Conservation (phyloP, 2,329 filamentous ascomycete genomes). For the Penicillium sp. region DNA sequence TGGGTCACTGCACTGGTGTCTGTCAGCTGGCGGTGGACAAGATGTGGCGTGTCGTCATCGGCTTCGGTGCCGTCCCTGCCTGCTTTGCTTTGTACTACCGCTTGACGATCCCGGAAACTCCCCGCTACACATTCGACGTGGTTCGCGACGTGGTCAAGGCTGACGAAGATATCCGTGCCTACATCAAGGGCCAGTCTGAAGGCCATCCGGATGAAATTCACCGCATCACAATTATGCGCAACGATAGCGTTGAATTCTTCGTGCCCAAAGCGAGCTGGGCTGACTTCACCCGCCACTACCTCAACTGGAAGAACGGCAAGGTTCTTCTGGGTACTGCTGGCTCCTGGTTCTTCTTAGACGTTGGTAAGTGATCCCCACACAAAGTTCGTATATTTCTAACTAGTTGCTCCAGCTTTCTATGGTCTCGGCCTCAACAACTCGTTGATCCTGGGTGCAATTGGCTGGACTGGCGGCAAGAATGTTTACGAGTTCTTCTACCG, state of each 20-base stretch:
- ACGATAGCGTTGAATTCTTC: conserved; percentile 51
- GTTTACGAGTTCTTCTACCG: conserved; percentile 67
- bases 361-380: conserved; percentile 33
- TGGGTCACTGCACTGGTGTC: conserved; percentile 53
- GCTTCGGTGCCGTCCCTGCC: conserved; percentile 72
- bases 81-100: conserved; percentile 80
- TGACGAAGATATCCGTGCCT: conserved; percentile 66
- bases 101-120: conserved; percentile 80
- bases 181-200: conserved; percentile 59
- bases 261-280: conserved; percentile 64
- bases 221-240: conserved; percentile 54
- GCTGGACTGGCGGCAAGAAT: conserved; percentile 58
- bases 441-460: conserved; percentile 64
- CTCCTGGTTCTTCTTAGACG: conserved; percentile 77
- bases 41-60: conserved; percentile 79
- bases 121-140: conserved; percentile 81
- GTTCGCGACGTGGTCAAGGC: conserved; percentile 68
- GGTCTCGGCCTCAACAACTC: conserved; percentile 71
- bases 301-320: conserved; percentile 63
- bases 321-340: conserved; percentile 72
- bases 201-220: conserved; percentile 61
- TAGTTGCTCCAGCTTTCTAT: conserved; percentile 49
- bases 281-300: conserved; percentile 68
- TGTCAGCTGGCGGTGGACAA: conserved; percentile 72
- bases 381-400: not conserved